Evolutionary conservation across 2,329 filamentous ascomycete species (phyloP).

Genomic region (Aspergillus viridinutans): DNA sequence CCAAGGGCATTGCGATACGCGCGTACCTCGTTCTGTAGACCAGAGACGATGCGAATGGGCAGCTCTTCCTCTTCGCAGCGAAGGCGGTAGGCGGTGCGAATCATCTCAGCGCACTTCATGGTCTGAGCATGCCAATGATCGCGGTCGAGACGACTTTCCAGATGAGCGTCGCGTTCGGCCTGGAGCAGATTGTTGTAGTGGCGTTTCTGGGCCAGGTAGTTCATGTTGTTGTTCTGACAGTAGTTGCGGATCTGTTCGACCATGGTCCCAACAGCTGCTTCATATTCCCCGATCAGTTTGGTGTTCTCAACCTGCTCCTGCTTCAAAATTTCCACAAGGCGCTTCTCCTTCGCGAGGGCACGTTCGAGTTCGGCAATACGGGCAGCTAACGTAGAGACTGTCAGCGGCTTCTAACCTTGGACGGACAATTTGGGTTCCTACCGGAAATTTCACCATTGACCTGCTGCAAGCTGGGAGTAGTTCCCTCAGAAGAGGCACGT

Average conservation of each 20-base stretch:
- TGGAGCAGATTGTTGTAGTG: slow-evolving; percentile 50
- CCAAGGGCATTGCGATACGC: slow-evolving; percentile 45
- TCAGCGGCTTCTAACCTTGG: neutral
- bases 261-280: slow-evolving; percentile 44
- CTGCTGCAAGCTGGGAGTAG: slow-evolving; percentile 39
- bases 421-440: slow-evolving; percentile 17
- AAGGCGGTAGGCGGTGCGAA: slow-evolving; percentile 45
- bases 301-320: slow-evolving; percentile 47
- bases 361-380: slow-evolving; percentile 48
- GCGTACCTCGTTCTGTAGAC: slow-evolving; percentile 47
- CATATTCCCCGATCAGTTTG: slow-evolving; percentile 46
- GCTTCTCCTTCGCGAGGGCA: slow-evolving; percentile 44
- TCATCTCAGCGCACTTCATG: slow-evolving; percentile 46
- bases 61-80: slow-evolving; percentile 46
- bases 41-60: slow-evolving; percentile 42
- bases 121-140: slow-evolving; percentile 48
- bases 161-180: slow-evolving; percentile 47
- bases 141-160: slow-evolving; percentile 46
- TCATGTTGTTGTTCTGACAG: slow-evolving; percentile 47
- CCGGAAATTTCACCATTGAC: slow-evolving; percentile 42
- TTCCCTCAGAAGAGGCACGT: slow-evolving; percentile 40
- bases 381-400: slow-evolving; percentile 29
- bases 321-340: slow-evolving; percentile 39
- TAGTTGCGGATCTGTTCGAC: slow-evolving; percentile 50
- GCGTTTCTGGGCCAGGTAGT: slow-evolving; percentile 44